phyloP scores from a whole-genome alignment of 2,329 filamentous ascomycete genomes.

The Colletotrichum eremochloae region DNA sequence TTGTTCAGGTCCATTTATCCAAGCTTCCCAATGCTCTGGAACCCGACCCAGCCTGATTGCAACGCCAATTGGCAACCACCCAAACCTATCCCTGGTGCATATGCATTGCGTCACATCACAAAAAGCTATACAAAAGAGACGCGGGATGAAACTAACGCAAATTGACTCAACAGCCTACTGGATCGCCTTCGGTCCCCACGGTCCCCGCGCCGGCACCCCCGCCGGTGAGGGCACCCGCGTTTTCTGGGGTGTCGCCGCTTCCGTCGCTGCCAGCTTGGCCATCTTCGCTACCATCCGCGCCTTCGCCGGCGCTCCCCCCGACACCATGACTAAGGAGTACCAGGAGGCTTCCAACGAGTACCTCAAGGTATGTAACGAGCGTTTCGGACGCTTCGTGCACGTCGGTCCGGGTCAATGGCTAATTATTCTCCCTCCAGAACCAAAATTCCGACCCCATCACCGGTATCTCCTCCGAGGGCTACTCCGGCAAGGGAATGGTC shows the following conservation, averaged over 20 bases:
- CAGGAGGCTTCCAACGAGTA: slow-evolving; percentile 96
- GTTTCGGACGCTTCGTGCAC: background rate
- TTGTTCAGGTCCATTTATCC: slow-evolving; percentile 12
- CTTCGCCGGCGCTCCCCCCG: slow-evolving; percentile 79
- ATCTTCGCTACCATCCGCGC: slow-evolving; percentile 81
- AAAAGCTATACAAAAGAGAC: background rate
- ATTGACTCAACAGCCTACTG: slow-evolving; percentile 83
- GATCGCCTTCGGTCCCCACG: slow-evolving; percentile 98
- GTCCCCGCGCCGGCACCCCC: slow-evolving; percentile 85
- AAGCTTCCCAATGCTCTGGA: background rate
- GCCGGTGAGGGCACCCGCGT: slow-evolving; percentile 89
- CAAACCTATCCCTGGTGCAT: slow-evolving; percentile 33
- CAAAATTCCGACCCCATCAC: slow-evolving; percentile 91
- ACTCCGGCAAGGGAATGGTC: slow-evolving; percentile 82
- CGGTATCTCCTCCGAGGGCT: slow-evolving; percentile 83
- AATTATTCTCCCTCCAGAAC: slow-evolving; percentile 62
- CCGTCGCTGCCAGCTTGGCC: slow-evolving; percentile 74
- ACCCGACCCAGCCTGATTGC: slow-evolving; percentile 19
- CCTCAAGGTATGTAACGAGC: slow-evolving; percentile 74
- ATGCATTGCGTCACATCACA: slow-evolving; percentile 35
- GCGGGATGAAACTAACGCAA: slow-evolving; percentile 54
- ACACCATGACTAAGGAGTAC: slow-evolving; percentile 97
- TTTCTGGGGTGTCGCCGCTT: slow-evolving; percentile 77
- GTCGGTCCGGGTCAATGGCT: slow-evolving; percentile 13
- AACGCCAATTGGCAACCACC: slow-evolving; percentile 22